These are phyloP conservation scores for Quercus tomentella DNA, from an alignment of 331 rosid species.

Conservation along the genomic window DNA sequence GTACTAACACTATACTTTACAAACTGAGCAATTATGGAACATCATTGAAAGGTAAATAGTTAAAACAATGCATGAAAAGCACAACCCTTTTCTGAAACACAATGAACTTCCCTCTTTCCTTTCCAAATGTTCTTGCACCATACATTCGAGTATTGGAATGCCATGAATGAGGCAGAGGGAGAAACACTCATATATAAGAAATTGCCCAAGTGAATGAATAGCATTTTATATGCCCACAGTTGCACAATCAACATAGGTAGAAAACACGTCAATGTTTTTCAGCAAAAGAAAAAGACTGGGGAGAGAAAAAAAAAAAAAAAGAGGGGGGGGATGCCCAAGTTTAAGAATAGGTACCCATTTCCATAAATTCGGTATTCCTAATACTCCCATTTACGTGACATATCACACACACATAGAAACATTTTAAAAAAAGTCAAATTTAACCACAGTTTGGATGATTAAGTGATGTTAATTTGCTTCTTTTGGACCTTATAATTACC, in stretches of 20 bases:
- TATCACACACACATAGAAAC: background rate
- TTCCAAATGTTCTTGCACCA: background rate
- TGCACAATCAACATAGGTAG: background rate
- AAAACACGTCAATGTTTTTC: background rate
- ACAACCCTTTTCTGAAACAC: background rate
- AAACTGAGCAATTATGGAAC: background rate
- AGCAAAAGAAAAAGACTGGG: no score
- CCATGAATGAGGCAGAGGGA: background rate
- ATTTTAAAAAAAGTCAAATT: no score
- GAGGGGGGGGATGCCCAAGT: background rate
- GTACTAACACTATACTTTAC: background rate
- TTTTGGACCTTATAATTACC: no score
- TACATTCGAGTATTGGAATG: background rate
- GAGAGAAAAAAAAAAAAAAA: accelerated
- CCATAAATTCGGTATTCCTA: background rate
- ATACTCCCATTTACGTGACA: background rate
- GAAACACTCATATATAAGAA: background rate
- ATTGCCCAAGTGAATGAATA: background rate
- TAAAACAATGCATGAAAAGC: background rate
- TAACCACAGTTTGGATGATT: no score
- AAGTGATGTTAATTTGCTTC: no score
- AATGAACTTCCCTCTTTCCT: background rate
- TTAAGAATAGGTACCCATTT: background rate
- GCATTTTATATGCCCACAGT: background rate
- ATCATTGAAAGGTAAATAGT: background rate